Conservation (phyloP, 2,329 filamentous ascomycete species). For the Gliomastix tumulicola region DNA sequence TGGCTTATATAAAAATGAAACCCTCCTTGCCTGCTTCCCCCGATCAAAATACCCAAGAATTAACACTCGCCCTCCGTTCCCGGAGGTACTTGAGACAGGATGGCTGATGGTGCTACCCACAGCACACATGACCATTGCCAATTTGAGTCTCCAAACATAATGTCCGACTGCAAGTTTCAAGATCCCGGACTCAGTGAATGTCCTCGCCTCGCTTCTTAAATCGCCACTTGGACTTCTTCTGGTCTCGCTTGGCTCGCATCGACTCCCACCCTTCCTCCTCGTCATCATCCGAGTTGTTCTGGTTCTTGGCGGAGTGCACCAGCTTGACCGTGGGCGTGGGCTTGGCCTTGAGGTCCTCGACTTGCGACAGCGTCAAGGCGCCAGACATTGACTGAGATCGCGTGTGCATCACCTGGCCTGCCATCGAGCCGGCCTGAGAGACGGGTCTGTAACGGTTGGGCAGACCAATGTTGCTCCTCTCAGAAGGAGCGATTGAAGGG, state of each 20-base stretch:
- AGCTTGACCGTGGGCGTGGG: constrained; percentile 27
- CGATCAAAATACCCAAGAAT: too few species aligned
- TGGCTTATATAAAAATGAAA: too few species aligned
- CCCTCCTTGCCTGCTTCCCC: too few species aligned
- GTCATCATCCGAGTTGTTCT: constrained; percentile 43
- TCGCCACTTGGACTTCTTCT: constrained; percentile 61
- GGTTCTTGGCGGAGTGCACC: constrained; percentile 21
- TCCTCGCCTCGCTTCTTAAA: constrained; percentile 43
- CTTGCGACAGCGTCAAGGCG: constrained; percentile 14
- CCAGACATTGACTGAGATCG: constrained; percentile 25
- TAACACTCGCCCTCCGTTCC: too few species aligned
- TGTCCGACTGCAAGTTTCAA: too few species aligned
- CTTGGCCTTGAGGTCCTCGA: constrained; percentile 22
- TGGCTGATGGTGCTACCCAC: too few species aligned
- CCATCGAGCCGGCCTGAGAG: constrained; percentile 45
- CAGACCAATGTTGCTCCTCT: constrained; percentile 88
- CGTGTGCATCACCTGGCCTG: constrained; percentile 18
- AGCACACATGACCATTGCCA: too few species aligned
- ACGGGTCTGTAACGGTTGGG: constrained; percentile 89
- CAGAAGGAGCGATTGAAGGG: constrained; percentile 88
- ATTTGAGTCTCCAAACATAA: too few species aligned
- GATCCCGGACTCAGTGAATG: too few species aligned
- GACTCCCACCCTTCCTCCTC: constrained; percentile 64
- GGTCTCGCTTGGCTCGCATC: constrained; percentile 62
- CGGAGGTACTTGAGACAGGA: too few species aligned